Evolutionary conservation across 2,329 filamentous ascomycete species (phyloP), one percentile per base, ranked within the genome.

Genomic region (Aureobasidium uvarum): DNA sequence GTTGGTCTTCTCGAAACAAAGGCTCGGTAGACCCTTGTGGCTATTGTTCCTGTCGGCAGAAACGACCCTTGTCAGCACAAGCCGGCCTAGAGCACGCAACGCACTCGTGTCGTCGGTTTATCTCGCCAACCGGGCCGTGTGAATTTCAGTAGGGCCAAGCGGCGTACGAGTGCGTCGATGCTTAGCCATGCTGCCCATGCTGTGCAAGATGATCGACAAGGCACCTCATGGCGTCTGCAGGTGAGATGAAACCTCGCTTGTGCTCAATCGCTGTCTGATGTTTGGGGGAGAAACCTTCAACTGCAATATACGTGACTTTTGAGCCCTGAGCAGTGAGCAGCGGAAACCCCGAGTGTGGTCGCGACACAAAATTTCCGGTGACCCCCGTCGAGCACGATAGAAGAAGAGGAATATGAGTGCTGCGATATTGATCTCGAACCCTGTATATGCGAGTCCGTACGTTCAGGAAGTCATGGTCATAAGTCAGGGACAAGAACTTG

Each of bases 181-280:
- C 39, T 31, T 58, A 45, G 39, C 54, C 23, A 25, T 45, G 5
- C 54, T 7, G 7, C 16, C 54, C 23, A 25, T 45, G 5, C 54
- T 14, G 7, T 16, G 11, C 5, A 38, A 31, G 28, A 4, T 58
- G 54, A 58, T 58, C 54, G 39, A 45, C 54, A 31, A 2, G 25
- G 39, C 38, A 33, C 6, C 45, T 38, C 4, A 60, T 60, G 56
- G 56, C 43, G 56, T 48, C 56, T 60, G 56, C 56, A 48, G 56
- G 56, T 60, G 31, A 60, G 56, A 60, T 59, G 41, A 28, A 60
- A 28, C 14, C 20, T 60, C 41, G 56, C 41, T 38, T 60, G 43
- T 36, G 43, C 25, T 33, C 23, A 16, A 14, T 20, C 3, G 4
- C 13, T 28, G 23, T 14, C 28, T 18, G n/a, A 51, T 4, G 25